phyloP scores from a whole-genome alignment of 1,284 basidiomycete genomes.

The Agaricales sp. region DNA sequence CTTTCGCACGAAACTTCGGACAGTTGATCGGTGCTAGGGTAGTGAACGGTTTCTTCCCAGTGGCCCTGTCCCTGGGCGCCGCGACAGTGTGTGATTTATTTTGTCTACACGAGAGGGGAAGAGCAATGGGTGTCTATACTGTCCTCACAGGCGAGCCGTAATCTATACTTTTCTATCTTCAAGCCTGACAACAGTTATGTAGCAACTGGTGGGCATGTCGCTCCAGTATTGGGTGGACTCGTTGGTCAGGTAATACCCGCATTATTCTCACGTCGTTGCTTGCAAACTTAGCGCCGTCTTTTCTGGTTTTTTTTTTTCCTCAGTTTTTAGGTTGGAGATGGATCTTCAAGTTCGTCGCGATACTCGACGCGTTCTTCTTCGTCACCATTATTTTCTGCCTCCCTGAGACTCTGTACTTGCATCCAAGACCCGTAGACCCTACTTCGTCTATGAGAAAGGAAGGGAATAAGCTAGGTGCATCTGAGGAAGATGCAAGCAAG shows the following conservation, averaged over 20 bases:
- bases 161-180: not conserved
- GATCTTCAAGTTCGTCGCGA: not conserved
- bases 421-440: not conserved
- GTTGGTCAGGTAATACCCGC: not conserved
- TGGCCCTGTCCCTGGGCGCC: not conserved
- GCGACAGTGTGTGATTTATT: not conserved
- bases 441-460: no score
- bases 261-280: not conserved
- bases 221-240: not conserved
- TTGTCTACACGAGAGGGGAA: not conserved
- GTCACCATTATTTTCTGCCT: not conserved
- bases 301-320: no score
- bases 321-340: not conserved
- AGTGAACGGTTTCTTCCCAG: not conserved
- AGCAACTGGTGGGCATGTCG: not conserved
- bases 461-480: no score
- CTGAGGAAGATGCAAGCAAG: not conserved
- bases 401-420: not conserved
- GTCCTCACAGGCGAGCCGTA: not conserved
- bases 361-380: not conserved
- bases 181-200: no score
- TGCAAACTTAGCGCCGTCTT: no score
- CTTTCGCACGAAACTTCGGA: not conserved
- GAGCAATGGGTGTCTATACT: conserved; percentile 2
- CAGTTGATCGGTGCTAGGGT: not conserved